phyloP scores from a whole-genome alignment of 208 protist species.

The Trypanosomatidae sp. region DNA sequence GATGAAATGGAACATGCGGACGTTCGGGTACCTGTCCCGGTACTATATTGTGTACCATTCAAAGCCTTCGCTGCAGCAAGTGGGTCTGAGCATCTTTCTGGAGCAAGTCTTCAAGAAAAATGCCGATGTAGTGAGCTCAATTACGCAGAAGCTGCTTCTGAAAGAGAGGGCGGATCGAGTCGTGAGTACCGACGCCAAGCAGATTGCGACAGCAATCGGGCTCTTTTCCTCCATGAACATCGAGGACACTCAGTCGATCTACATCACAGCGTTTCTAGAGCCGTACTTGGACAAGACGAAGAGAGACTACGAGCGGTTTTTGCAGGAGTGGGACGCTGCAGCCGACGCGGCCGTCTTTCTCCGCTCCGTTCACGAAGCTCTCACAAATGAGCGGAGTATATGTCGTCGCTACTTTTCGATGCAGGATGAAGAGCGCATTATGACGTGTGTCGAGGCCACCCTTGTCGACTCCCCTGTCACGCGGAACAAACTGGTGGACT shows the following conservation, averaged over 20 bases:
- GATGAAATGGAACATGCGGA: conserved; percentile 82
- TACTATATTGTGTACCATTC: conserved; percentile 88
- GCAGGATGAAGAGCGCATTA: conserved; percentile 53
- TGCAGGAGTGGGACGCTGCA: conserved; percentile 40
- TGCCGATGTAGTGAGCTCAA: conserved; percentile 43
- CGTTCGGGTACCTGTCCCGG: conserved; percentile 84
- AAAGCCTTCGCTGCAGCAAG: conserved; percentile 77
- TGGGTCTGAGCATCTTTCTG: conserved; percentile 81
- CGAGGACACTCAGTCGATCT: conserved; percentile 60
- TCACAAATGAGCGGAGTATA: conserved; percentile 50
- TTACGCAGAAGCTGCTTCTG: conserved; percentile 62
- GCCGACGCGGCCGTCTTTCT: conserved; percentile 43
- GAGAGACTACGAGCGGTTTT: conserved; percentile 47
- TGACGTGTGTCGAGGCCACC: conserved; percentile 56
- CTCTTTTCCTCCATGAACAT: conserved; percentile 79
- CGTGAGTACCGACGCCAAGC: conserved; percentile 28
- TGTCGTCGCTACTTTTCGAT: conserved; percentile 61
- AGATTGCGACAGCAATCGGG: conserved; percentile 59
- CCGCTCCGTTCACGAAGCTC: conserved; percentile 32
- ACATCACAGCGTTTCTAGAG: conserved; percentile 70
- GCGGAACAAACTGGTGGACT: conserved; percentile 41
- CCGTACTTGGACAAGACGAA: conserved; percentile 59
- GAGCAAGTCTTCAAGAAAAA: conserved; percentile 81
- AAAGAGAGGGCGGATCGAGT: conserved; percentile 31
- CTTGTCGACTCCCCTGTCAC: conserved; percentile 54